These are phyloP conservation scores for Oenanthe sinensis DNA, from an alignment of 129 eudicot genomes.

Conservation along the genomic window DNA sequence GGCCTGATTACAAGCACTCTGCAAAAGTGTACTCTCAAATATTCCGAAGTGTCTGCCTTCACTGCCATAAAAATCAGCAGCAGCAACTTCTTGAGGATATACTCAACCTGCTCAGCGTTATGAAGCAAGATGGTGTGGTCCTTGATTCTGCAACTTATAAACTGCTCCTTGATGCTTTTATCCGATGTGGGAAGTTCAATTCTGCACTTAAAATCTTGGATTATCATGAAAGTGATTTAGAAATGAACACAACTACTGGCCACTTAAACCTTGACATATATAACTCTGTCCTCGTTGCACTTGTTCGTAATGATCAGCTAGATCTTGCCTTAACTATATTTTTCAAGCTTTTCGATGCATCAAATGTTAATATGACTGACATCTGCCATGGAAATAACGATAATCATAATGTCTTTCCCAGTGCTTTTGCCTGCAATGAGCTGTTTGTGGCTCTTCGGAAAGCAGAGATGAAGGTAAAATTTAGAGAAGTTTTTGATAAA, in stretches of 20 bases:
- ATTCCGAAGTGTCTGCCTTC: slow-evolving; percentile 35
- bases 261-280: slow-evolving; percentile 39
- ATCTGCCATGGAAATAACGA: not conserved
- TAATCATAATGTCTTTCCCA: slow-evolving; percentile 21
- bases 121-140: slow-evolving; percentile 50
- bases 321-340: slow-evolving; percentile 50
- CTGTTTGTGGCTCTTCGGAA: slow-evolving; percentile 60
- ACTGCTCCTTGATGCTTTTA: slow-evolving; percentile 58
- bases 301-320: slow-evolving; percentile 53
- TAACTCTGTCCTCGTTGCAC: slow-evolving; percentile 56
- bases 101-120: slow-evolving; percentile 32
- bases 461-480: slow-evolving; percentile 49
- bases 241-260: slow-evolving; percentile 13
- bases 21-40: slow-evolving; percentile 48
- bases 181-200: slow-evolving; percentile 44
- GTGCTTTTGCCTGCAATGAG: slow-evolving; percentile 62
- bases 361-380: not conserved
- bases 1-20: slow-evolving; percentile 59
- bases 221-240: slow-evolving; percentile 32
- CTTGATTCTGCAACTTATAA: slow-evolving; percentile 58
- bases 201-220: slow-evolving; percentile 58
- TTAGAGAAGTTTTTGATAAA: slow-evolving; percentile 41
- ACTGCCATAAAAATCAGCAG: slow-evolving; percentile 26
- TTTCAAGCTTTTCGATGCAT: slow-evolving; percentile 42
- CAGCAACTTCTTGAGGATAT: slow-evolving; percentile 30